Conservation (phyloP, 257 asterid species). For the Penstemon barbatus region DNA sequence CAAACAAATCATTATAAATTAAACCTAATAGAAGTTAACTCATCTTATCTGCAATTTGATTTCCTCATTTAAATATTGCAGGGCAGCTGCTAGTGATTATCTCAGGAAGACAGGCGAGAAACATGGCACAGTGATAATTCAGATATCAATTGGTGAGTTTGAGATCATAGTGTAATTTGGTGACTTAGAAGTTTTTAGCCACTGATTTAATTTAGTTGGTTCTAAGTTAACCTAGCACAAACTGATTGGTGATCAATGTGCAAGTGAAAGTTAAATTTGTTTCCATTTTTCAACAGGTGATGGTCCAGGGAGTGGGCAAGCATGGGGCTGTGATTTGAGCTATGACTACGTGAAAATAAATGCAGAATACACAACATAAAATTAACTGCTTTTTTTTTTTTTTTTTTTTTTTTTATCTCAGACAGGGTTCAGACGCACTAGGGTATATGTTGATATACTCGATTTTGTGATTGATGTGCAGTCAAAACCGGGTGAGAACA, state of each 20-base stretch:
- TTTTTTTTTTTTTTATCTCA: no score
- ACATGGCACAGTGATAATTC: slow-evolving; percentile 77
- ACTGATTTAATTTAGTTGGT: not conserved
- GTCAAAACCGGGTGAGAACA: slow-evolving; percentile 4
- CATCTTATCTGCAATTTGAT: not conserved
- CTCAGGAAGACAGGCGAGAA: slow-evolving; percentile 64
- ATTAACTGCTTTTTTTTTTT: no score
- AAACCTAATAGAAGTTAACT: not conserved
- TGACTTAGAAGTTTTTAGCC: not conserved
- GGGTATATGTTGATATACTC: no score
- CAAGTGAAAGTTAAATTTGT: not conserved
- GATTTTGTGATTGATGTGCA: no score
- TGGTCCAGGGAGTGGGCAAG: slow-evolving; percentile 76
- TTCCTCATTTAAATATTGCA: slow-evolving; percentile 26
- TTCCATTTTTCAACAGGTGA: slow-evolving; percentile 48
- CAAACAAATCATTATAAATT: not conserved
- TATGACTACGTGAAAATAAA: slow-evolving; percentile 92
- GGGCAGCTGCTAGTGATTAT: slow-evolving; percentile 81
- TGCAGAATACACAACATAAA: slow-evolving; percentile 73
- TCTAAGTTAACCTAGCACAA: not conserved
- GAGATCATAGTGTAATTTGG: not conserved
- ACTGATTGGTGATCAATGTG: not conserved
- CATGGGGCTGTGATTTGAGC: slow-evolving; percentile 97
- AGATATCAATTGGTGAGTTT: slow-evolving; percentile 68
- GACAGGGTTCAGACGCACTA: no score